phyloP scores from a whole-genome alignment of 768 basidiomycete genomes.

The Trametes gibbosa region DNA sequence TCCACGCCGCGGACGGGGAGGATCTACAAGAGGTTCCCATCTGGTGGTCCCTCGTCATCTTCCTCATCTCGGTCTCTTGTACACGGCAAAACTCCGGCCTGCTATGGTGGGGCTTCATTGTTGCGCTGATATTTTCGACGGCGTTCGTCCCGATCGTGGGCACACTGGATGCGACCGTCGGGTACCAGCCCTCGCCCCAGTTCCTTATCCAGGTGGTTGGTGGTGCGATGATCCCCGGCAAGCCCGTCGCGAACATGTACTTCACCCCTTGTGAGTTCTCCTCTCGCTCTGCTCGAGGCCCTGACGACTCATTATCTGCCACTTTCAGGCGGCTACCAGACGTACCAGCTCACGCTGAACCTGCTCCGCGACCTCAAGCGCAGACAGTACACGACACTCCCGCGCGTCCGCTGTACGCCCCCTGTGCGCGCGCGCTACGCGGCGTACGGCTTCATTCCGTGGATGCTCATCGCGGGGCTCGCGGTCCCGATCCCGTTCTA shows the following conservation, averaged over 20 bases:
- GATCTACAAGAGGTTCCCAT: constrained; percentile 41
- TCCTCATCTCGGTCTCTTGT: constrained; percentile 47
- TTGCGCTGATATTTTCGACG: constrained; percentile 48
- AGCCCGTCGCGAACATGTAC: constrained; percentile 49
- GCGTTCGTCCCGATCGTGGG: constrained; percentile 52
- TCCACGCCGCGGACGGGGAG: no score
- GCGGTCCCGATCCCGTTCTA: constrained; percentile 53
- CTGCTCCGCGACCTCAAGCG: constrained; percentile 59
- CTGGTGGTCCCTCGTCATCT: constrained; percentile 47
- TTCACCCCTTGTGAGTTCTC: constrained; percentile 14
- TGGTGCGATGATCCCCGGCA: constrained; percentile 46
- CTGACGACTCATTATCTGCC: background rate
- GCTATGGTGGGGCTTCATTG: constrained; percentile 51
- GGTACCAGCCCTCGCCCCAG: constrained; percentile 32
- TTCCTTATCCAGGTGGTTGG: constrained; percentile 50
- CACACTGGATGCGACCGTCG: constrained; percentile 48
- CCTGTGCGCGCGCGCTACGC: constrained; percentile 40
- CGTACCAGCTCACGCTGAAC: constrained; percentile 28
- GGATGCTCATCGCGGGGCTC: constrained; percentile 47
- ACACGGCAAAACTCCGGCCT: constrained; percentile 49
- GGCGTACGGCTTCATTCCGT: constrained; percentile 50
- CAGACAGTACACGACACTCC: constrained; percentile 53
- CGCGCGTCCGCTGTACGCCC: constrained; percentile 48
- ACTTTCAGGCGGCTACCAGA: constrained; percentile 38
- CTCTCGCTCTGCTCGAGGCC: background rate